Evolutionary conservation across 2,329 filamentous ascomycete species (phyloP).

Genomic region (Alternaria gaisen): DNA sequence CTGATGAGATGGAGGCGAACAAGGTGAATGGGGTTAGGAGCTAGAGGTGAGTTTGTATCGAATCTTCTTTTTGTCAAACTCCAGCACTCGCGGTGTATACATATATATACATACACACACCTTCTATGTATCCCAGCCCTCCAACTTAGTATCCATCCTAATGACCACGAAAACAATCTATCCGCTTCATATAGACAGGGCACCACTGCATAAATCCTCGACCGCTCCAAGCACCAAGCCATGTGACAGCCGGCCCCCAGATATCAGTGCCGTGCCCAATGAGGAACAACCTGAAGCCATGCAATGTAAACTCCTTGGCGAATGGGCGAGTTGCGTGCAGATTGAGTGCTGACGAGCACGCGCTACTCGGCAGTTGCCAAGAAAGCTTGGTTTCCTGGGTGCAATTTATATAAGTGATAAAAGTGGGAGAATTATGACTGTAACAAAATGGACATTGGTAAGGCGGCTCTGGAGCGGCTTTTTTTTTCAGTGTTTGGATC

Average conservation of each 20-base stretch:
- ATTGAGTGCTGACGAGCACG: neutral
- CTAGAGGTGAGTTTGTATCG: neutral
- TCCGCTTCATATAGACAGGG: neutral
- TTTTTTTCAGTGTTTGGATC: no score
- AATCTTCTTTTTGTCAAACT: neutral
- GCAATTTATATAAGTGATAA: neutral
- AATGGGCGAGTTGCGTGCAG: neutral
- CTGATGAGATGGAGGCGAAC: neutral
- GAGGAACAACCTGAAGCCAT: neutral
- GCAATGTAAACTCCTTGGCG: neutral
- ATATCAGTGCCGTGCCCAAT: neutral
- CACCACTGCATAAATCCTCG: neutral
- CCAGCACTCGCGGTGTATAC: neutral
- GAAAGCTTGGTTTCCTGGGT: neutral
- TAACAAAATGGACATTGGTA: neutral
- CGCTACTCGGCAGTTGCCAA: neutral
- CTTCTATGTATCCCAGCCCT: neutral
- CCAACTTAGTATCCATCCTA: neutral
- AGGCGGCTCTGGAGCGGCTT: no score
- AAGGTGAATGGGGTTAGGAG: no score
- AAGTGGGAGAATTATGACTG: neutral
- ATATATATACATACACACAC: neutral
- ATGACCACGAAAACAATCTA: neutral
- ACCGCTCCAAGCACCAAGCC: neutral
- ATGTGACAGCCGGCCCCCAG: neutral